Evolutionary conservation across 345 rosid species (phyloP), one percentile per base, ranked within the genome.

Genomic region (Anastatica hierochuntica): DNA sequence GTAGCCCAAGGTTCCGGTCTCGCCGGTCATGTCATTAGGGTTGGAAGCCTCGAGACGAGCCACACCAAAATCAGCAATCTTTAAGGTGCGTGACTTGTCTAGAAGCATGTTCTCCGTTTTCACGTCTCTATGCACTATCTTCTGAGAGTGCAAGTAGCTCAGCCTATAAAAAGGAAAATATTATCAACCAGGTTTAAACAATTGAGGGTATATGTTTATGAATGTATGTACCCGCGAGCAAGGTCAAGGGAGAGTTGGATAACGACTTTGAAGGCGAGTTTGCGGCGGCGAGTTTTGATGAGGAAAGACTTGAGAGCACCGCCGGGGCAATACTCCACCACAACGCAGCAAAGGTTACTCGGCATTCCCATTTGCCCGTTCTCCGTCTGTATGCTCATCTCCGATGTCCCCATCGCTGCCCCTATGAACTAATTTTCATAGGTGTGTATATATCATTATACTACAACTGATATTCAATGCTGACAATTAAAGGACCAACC

Each of bases 21-120:
- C 98, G 57, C 98, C 98, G 12, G 98, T 92, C 98, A 92, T 92
- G 65, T 92, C 99, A 68, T 80, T 88, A 44, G 99, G 95, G 74
- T 92, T 92, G 42, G 98, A 92, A 41, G 97, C 99, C 71, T 92
- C 99, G 24, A 92, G 94, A 41, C 99, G 88, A 26, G 97, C 99
- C 58, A 92, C 99, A 54, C 99, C 99, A 10, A 92, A 92, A 71
- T 92, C 99, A 4, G 97, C 99, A 26, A 88, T 88, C 69, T 92
- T 92, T 9, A 92, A 77, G 0, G 84, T 81, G 9, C 99, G 78
- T 1, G 77, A 62, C 73, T 80, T 92, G 77, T 92, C 94, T 73
- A 92, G 69, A 46, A 92, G 71, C 99, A 92, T 92, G 73, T 92
- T 92, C 77, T 92, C 99, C 5, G 99, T 92, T 79, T 92, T 92